Evolutionary conservation across 2,329 filamentous ascomycete species (phyloP).

Genomic region (Rhynchosporium secalis): DNA sequence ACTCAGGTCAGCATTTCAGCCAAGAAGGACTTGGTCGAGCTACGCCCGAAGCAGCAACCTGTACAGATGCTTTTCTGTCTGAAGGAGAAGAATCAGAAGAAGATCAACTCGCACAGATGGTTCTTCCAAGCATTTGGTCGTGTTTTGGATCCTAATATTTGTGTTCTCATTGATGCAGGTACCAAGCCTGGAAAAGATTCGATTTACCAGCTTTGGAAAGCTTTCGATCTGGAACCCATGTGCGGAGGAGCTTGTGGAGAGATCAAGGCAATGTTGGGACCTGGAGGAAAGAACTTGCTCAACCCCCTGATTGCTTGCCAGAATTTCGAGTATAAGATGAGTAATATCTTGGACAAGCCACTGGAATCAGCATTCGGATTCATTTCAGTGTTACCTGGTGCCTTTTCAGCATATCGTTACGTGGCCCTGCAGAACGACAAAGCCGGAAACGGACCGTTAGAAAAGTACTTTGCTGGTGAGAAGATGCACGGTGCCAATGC

Average conservation of each 20-base stretch:
- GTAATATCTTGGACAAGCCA: conserved; percentile 97
- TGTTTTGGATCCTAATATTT: conserved; percentile 93
- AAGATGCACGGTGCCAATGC: conserved; percentile 87
- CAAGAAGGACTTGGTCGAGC: conserved; percentile 81
- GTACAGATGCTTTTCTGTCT: conserved; percentile 97
- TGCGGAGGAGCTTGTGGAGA: conserved; percentile 97
- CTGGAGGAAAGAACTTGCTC: conserved; percentile 79
- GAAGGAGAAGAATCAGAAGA: conserved; percentile 99
- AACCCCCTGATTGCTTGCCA: conserved; percentile 95
- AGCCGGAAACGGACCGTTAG: conserved; percentile 84
- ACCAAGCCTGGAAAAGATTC: conserved; percentile 92
- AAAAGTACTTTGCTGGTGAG: conserved; percentile 97
- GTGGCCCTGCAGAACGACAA: conserved; percentile 96
- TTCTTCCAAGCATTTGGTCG: conserved; percentile 97
- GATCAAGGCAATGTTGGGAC: conserved; percentile 95
- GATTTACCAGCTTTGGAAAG: conserved; percentile 98
- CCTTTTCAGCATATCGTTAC: conserved; percentile 97
- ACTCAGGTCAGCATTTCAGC: conserved; percentile 83
- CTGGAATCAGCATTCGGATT: conserved; percentile 97
- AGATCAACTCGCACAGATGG: conserved; percentile 99
- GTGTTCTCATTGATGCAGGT: conserved; percentile 92
- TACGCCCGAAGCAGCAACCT: conserved; percentile 75
- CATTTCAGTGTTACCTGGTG: conserved; percentile 93
- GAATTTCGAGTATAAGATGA: conserved; percentile 99
- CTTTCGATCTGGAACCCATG: conserved; percentile 96